Conservation (phyloP, 345 rosid genomes). For the Brassica cretica region DNA sequence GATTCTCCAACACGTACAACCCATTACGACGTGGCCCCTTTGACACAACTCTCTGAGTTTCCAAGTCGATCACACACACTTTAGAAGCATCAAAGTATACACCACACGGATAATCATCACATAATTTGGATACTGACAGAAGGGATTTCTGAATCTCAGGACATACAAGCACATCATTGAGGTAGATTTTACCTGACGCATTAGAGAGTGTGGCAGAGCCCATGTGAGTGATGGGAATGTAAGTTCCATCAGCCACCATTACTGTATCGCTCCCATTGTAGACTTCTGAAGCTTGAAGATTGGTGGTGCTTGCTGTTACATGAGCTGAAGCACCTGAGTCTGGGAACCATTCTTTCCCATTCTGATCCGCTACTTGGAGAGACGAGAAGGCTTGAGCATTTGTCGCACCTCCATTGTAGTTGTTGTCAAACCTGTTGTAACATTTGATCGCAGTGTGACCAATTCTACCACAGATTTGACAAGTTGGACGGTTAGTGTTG, state of each 20-base stretch:
- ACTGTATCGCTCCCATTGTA: background rate
- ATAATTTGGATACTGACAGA: background rate
- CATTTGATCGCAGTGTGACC: background rate
- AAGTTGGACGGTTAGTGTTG: background rate
- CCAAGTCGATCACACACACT: too few relatives aligned
- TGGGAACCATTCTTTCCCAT: background rate
- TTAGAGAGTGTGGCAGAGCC: background rate
- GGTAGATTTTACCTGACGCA: background rate
- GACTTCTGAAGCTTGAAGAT: background rate
- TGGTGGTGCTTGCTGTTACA: background rate
- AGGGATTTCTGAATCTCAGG: background rate
- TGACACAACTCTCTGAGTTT: too few relatives aligned
- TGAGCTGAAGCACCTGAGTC: background rate
- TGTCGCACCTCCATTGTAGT: background rate
- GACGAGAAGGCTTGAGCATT: background rate
- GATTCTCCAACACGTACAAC: too few relatives aligned
- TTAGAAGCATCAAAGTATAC: too few relatives aligned
- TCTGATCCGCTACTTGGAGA: background rate
- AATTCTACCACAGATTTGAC: background rate
- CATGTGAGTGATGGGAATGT: background rate
- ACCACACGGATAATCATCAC: background rate
- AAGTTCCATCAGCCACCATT: background rate
- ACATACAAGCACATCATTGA: background rate
- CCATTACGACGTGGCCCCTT: too few relatives aligned
- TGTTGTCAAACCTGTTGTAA: background rate